A percentile compares a stretch with the other conserved stretches of the same genome.
phyloP scores from a whole-genome alignment of 768 basidiomycete species.

The Pleurotus ostreatus region DNA sequence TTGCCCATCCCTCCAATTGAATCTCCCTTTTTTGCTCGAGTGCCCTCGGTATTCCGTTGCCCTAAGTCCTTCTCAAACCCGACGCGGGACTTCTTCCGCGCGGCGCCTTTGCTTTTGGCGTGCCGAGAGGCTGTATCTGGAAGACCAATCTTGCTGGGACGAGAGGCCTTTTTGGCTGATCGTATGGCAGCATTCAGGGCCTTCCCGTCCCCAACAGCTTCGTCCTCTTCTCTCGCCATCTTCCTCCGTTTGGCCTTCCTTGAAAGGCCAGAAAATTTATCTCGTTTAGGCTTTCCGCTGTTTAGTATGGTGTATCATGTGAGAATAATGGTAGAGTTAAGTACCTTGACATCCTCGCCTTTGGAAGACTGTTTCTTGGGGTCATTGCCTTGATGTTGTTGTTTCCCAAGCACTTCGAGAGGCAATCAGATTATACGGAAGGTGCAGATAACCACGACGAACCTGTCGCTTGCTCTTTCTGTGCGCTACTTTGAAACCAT shows the following conservation, averaged over 20 bases:
- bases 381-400: conserved; percentile 59
- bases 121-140: conserved; percentile 32
- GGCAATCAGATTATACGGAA: conserved; percentile 2
- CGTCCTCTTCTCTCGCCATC: conserved; percentile 78
- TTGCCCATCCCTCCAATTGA: conserved; percentile 41
- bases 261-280: conserved; percentile 80
- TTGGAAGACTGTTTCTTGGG: conserved; percentile 29
- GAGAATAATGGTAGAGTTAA: conserved; percentile 1
- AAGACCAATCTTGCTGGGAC: conserved; percentile 72
- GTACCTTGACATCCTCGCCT: conserved; percentile 25
- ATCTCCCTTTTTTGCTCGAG: conserved; percentile 62
- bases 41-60: conserved; percentile 49
- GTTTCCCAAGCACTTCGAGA: conserved; percentile 49
- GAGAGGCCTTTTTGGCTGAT: conserved; percentile 75
- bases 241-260: conserved; percentile 85
- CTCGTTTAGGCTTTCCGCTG: conserved; percentile 59
- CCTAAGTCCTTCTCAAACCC: conserved; percentile 62
- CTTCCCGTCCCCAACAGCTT: conserved; percentile 49
- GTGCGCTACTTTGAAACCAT: conserved; percentile 94
- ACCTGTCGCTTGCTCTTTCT: conserved; percentile 83
- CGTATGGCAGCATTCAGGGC: conserved; percentile 75
- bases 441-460: conserved; percentile 5
- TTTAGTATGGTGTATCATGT: not conserved
- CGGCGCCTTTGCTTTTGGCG: conserved; percentile 27
- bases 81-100: conserved; percentile 27